Evolutionary conservation across 1,284 basidiomycete species (phyloP).

Genomic region (Earliella scabrosa): DNA sequence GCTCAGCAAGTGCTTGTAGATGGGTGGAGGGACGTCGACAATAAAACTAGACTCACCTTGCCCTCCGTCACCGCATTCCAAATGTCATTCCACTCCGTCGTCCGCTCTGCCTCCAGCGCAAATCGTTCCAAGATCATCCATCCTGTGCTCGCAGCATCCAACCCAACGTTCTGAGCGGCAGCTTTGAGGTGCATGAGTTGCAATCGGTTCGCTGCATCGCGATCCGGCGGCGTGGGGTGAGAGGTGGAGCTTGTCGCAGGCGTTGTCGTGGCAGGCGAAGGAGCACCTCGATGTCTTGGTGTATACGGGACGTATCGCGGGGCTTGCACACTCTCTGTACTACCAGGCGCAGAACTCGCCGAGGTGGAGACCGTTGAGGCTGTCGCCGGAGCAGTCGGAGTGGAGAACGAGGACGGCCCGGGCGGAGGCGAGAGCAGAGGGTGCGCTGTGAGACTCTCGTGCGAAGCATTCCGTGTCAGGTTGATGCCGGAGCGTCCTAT

Average conservation of each 20-base stretch:
- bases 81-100: slow-evolving; percentile 75
- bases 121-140: slow-evolving; percentile 87
- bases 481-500: slow-evolving; percentile 53
- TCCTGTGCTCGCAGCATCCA: slow-evolving; percentile 73
- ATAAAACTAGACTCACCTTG: slow-evolving; percentile 74
- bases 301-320: slow-evolving; percentile 59
- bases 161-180: slow-evolving; percentile 74
- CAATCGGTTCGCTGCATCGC: slow-evolving; percentile 67
- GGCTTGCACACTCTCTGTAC: slow-evolving; percentile 28
- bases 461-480: slow-evolving; percentile 51
- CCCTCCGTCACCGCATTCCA: slow-evolving; percentile 69
- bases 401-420: slow-evolving; percentile 27
- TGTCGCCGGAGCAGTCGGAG: slow-evolving; percentile 11
- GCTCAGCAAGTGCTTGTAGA: no score
- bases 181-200: slow-evolving; percentile 85
- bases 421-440: slow-evolving; percentile 59
- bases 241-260: slow-evolving; percentile 52
- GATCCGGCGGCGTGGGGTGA: slow-evolving; percentile 40
- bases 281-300: slow-evolving; percentile 54
- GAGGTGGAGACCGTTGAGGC: slow-evolving; percentile 2
- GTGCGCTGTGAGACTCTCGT: slow-evolving; percentile 63
- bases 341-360: slow-evolving; percentile 9
- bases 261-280: slow-evolving; percentile 55
- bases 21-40: no score
- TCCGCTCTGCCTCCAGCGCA: slow-evolving; percentile 63